Percentiles rank a stretch among this genome's conserved stretches.
These are phyloP conservation scores for Parietaria judaica DNA, from an alignment of 306 rosid genomes.

Conservation along the genomic window DNA sequence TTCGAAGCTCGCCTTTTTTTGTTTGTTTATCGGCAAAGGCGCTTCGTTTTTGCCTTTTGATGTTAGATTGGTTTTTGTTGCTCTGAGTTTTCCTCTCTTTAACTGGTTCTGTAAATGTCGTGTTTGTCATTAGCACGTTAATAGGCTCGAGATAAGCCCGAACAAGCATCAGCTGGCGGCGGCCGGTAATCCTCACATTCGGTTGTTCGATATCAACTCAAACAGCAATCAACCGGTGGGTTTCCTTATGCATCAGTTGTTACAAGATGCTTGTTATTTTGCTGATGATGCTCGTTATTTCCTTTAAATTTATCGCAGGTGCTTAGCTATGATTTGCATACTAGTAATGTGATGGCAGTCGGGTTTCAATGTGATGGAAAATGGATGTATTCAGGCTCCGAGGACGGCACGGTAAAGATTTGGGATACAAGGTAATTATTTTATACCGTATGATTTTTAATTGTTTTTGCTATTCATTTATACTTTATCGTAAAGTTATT, in stretches of 20 bases:
- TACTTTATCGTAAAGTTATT: background rate
- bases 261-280: background rate
- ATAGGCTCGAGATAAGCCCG: slow-evolving; percentile 94
- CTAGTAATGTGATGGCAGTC: slow-evolving; percentile 92
- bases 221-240: slow-evolving; percentile 88
- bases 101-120: slow-evolving; percentile 21
- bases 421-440: slow-evolving; percentile 83
- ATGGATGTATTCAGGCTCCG: slow-evolving; percentile 99
- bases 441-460: background rate
- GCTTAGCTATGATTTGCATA: slow-evolving; percentile 94
- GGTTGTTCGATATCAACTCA: slow-evolving; percentile 89
- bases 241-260: slow-evolving; percentile 13
- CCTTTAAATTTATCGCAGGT: slow-evolving; percentile 39
- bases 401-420: slow-evolving; percentile 97
- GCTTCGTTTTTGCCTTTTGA: background rate
- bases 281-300: slow-evolving; percentile 7
- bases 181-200: slow-evolving; percentile 97
- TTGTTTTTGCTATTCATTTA: background rate
- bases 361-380: slow-evolving; percentile 99
- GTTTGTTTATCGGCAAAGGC: background rate
- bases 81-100: background rate
- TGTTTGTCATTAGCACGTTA: slow-evolving; percentile 61
- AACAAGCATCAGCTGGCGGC: slow-evolving; percentile 90
- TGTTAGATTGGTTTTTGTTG: slow-evolving; percentile 7
- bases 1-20: background rate